phyloP scores from a whole-genome alignment of 225 moss, liverwort and hornwort species.

The Neckera pumila region DNA sequence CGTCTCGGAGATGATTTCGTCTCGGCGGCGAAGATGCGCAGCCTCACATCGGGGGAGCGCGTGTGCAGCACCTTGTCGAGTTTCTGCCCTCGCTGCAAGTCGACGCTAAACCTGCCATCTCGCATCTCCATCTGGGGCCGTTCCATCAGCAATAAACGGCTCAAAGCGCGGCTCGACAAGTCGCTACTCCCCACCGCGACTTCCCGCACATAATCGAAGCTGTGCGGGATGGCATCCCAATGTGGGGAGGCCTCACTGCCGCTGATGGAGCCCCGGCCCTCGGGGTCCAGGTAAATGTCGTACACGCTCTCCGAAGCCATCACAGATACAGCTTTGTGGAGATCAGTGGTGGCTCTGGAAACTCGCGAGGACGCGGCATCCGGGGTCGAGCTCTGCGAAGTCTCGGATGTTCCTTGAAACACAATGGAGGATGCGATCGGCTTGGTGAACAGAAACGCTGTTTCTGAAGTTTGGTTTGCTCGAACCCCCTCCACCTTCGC shows the following conservation, averaged over 20 bases:
- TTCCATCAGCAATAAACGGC: conserved; percentile 24
- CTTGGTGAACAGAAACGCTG: conserved; percentile 16
- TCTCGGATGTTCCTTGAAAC: conserved; percentile 8
- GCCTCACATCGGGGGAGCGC: not conserved
- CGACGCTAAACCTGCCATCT: conserved; percentile 24
- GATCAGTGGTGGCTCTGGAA: not conserved
- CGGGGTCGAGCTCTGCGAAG: not conserved
- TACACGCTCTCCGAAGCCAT: not conserved
- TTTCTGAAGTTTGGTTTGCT: conserved; percentile 1
- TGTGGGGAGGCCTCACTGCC: conserved; percentile 3
- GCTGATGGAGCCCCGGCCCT: not conserved
- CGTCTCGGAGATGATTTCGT: conserved; percentile 10
- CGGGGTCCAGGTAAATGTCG: conserved; percentile 17
- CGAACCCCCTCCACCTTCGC: not conserved
- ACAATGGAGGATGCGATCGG: conserved; percentile 22
- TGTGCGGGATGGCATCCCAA: conserved; percentile 3
- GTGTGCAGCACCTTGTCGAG: conserved; percentile 11
- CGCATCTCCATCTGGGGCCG: not conserved
- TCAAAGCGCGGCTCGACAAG: conserved; percentile 16
- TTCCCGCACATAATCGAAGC: conserved; percentile 16
- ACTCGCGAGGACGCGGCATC: not conserved
- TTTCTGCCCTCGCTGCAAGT: conserved; percentile 19
- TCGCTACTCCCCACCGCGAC: conserved; percentile 2
- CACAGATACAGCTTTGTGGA: not conserved
- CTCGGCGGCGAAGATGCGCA: not conserved